Percentiles rank a stretch among this genome's conserved stretches.
Conservation (phyloP, 345 rosid genomes). For the Salix suchowensis region DNA sequence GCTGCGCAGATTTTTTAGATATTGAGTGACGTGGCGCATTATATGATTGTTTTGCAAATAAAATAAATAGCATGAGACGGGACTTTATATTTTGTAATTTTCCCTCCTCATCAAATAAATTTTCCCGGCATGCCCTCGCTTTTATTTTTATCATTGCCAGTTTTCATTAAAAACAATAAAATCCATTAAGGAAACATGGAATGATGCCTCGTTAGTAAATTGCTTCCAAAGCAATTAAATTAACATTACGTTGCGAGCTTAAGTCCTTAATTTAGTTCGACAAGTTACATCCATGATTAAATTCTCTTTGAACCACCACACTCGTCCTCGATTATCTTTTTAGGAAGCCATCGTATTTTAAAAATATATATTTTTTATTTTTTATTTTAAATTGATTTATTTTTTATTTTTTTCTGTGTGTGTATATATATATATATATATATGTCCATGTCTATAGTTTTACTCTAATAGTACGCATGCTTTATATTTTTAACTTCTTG, state of each 20-base stretch:
- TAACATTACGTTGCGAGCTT: background rate
- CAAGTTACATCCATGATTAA: background rate
- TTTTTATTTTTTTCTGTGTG: too few species aligned
- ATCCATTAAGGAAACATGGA: background rate
- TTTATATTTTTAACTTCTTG: too few species aligned
- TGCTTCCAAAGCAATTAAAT: background rate
- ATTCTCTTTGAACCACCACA: too few species aligned
- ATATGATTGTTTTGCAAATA: background rate
- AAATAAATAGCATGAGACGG: background rate
- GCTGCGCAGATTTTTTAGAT: slow-evolving; percentile 4
- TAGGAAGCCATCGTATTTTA: too few species aligned
- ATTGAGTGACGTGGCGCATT: slow-evolving; percentile 5
- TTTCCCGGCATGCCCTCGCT: background rate
- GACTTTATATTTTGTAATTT: background rate
- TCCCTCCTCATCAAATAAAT: background rate
- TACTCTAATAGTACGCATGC: too few species aligned
- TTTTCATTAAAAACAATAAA: background rate
- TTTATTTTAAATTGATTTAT: too few species aligned
- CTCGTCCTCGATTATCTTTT: too few species aligned
- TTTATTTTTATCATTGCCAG: background rate
- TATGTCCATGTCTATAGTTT: too few species aligned
- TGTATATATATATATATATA: too few species aligned
- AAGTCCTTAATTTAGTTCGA: background rate
- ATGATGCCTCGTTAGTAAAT: background rate
- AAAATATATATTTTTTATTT: too few species aligned